Evolutionary conservation across 192 early-diverging fungal genomes (phyloP).

Genomic region (Spizellomyces sp.): DNA sequence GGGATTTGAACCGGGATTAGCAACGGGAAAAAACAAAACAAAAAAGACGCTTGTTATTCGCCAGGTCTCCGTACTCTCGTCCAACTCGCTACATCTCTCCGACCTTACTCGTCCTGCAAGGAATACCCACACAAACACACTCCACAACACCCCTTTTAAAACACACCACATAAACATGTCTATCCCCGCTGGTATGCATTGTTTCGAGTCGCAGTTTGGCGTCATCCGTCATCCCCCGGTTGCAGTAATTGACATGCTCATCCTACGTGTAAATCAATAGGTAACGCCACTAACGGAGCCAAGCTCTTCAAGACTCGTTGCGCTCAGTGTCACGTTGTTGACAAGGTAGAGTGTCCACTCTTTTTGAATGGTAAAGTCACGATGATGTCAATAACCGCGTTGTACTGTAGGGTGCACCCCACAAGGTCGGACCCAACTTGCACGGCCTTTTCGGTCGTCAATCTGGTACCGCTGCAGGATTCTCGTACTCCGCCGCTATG

Average conservation of each 20-base stretch:
- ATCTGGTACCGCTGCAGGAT: constrained; percentile 85
- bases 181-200: not conserved
- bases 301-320: constrained; percentile 98
- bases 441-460: constrained; percentile 89
- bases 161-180: constrained; percentile 1
- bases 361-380: too few species aligned
- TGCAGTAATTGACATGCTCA: not conserved
- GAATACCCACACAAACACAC: too few species aligned
- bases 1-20: too few species aligned
- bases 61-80: too few species aligned
- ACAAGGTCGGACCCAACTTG: constrained; percentile 98
- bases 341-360: constrained; percentile 35
- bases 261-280: constrained; percentile 21
- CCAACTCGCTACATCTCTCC: too few species aligned
- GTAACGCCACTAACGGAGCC: constrained; percentile 59
- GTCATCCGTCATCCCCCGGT: too few species aligned
- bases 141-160: not conserved
- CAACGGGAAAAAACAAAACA: too few species aligned
- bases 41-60: too few species aligned
- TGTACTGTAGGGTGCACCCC: constrained; percentile 63
- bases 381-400: too few species aligned
- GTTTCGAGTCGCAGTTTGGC: too few species aligned
- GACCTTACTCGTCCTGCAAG: too few species aligned
- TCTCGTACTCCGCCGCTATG: constrained; percentile 94
- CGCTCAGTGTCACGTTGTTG: constrained; percentile 97